Percentiles rank a stretch among this genome's conserved stretches.
Conservation (phyloP, 225 moss, liverwort and hornwort genomes). For the Pleurozium schreberi region DNA sequence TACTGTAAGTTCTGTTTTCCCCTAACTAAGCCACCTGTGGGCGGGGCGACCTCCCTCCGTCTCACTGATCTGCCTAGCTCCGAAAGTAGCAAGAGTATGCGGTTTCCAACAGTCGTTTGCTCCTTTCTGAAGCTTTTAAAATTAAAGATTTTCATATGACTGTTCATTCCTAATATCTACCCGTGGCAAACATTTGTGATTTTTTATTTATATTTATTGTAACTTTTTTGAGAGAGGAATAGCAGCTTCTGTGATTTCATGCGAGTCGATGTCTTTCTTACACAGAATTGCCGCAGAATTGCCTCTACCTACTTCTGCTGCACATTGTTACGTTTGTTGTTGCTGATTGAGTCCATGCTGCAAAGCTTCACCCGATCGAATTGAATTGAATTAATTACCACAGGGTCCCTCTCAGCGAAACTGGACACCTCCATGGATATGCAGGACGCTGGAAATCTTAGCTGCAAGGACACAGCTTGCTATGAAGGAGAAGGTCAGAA, state of each 20-base stretch:
- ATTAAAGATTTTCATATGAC: too few relatives aligned
- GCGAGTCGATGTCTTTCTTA: neutral
- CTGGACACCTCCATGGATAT: neutral
- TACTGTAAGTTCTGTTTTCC: neutral
- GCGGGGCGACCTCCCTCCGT: too few relatives aligned
- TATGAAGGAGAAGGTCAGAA: neutral
- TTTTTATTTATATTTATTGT: neutral
- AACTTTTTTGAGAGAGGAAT: neutral
- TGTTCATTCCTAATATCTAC: too few relatives aligned
- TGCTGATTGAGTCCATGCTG: neutral
- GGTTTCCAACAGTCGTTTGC: neutral
- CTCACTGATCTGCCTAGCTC: neutral
- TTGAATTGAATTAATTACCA: too few relatives aligned
- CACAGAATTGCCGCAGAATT: too few relatives aligned
- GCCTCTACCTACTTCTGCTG: neutral
- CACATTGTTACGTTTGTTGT: neutral
- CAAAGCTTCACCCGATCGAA: neutral
- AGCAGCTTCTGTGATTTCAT: too few relatives aligned
- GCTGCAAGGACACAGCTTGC: neutral
- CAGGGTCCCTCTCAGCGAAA: too few relatives aligned
- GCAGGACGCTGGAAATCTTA: neutral
- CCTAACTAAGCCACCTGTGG: neutral
- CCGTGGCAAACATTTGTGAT: too few relatives aligned
- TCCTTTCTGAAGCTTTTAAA: neutral
- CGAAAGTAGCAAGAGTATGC: neutral